Conservation (phyloP, 768 basidiomycete species). For the Roridomyces roridus region DNA sequence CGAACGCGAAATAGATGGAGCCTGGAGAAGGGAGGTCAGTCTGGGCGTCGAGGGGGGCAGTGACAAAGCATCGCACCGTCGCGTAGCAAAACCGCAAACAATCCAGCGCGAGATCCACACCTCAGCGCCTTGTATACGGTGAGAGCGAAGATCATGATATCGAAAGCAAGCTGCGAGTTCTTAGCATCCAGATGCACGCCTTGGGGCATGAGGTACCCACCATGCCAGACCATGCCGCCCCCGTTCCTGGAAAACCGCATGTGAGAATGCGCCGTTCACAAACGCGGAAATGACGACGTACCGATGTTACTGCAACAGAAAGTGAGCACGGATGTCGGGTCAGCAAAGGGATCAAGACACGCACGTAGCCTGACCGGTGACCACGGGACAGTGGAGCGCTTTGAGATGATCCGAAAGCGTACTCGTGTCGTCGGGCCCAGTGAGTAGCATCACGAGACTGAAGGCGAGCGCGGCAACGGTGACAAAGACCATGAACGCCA, state of each 20-base stretch:
- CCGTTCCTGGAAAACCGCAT: not conserved
- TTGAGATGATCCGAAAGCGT: not conserved
- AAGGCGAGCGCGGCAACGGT: not conserved
- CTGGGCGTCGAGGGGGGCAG: not conserved
- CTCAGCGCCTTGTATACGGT: constrained; percentile 23
- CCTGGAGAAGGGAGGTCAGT: not conserved
- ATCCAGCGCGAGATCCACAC: not conserved
- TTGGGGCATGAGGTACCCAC: not conserved
- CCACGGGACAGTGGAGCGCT: constrained; percentile 5
- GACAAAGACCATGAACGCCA: constrained; percentile 5
- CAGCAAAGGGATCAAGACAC: not conserved
- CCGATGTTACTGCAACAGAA: not conserved
- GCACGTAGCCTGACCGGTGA: not conserved
- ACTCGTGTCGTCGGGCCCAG: not conserved
- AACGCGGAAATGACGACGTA: not conserved
- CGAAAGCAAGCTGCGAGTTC: constrained; percentile 23
- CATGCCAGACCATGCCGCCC: constrained; percentile 16
- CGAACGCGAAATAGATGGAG: constrained; percentile 17
- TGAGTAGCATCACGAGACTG: not conserved
- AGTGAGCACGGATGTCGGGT: not conserved
- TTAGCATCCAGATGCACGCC: not conserved
- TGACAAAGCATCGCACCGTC: constrained; percentile 7
- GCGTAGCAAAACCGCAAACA: constrained; percentile 14
- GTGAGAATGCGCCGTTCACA: not conserved
- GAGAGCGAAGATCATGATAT: constrained; percentile 27